Conservation (phyloP, 169 alveolate species). For the Cryptosporidium viatorum region DNA sequence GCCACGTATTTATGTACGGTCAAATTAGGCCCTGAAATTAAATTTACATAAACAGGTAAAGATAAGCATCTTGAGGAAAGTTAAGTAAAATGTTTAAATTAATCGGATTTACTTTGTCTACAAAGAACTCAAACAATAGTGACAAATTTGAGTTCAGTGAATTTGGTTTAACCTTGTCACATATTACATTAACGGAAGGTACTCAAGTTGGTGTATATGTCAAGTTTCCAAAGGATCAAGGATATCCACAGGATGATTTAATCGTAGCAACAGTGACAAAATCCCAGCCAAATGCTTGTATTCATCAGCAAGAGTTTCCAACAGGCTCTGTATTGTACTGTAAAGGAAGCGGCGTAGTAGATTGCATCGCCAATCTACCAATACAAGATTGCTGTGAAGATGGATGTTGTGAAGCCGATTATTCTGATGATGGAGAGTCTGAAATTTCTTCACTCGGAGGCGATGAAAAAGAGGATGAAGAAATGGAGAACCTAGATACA, state of each 20-base stretch:
- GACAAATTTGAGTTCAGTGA: constrained; percentile 14
- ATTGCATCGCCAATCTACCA: constrained; percentile 58
- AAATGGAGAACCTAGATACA: neutral
- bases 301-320: constrained; percentile 48
- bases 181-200: constrained; percentile 49
- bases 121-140: neutral
- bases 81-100: constrained; percentile 31
- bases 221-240: constrained; percentile 20
- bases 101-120: constrained; percentile 46
- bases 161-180: constrained; percentile 57
- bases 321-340: constrained; percentile 44
- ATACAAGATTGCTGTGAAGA: constrained; percentile 1
- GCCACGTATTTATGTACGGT: constrained; percentile 1
- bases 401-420: constrained; percentile 13
- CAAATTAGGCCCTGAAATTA: neutral
- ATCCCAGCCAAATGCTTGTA: constrained; percentile 63
- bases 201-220: constrained; percentile 48
- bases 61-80: neutral
- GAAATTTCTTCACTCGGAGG: neutral
- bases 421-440: neutral
- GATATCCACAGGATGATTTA: neutral
- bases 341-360: constrained; percentile 54
- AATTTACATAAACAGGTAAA: neutral
- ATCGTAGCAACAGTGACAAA: constrained; percentile 51
- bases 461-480: neutral